Evolutionary conservation across 192 early-diverging fungal species (phyloP), one percentile per base, ranked within the genome.

Genomic region (Chytriomyces hyalinus): DNA sequence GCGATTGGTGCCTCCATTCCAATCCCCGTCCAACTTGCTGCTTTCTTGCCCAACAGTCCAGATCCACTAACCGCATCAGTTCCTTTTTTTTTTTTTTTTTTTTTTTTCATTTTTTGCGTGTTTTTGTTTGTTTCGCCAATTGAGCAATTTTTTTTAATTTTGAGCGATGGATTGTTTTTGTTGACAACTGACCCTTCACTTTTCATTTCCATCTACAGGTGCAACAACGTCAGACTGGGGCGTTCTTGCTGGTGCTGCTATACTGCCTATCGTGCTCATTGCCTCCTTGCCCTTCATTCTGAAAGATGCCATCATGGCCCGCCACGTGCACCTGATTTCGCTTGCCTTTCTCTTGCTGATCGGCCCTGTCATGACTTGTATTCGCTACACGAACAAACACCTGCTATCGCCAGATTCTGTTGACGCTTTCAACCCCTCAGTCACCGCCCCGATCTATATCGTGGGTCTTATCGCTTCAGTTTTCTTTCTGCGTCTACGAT

Each of bases 401-500:
- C 48, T 61, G 20, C 60, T 74, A 17, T 62, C 22, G 8, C 68
- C 22, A 9, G 80, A 72, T 47, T 62, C 80, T n/a, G 68, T 61
- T 11, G 65, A 78, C 53, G 17, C 59, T 46, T 73, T 73, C 60
- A 73, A 73, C 63, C 72, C 72, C 3, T 73, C 72, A 24, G 63
- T 85, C 59, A 84, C 80, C 3, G 81, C 87, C 22, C 87, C 87
- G 15, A 72, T 85, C 17, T 88, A 84, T 62, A 88, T 88, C 43
- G 77, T 81, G 49, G 78, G 78, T 13, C 75, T 88, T 13, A 73
- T 86, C 43, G 77, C 81, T 15, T 80, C 76, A 65, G 78, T 82
- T 22, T 88, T 84, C 70, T 85, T 88, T 71, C 78, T 83, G 57
- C 61, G 82, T 13, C 68, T 88, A 26, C 80, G 87, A 3, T 88